Base-by-base conservation (phyloP, 2,329 filamentous ascomycete genomes). In the Talaromyces sp. region DNA sequence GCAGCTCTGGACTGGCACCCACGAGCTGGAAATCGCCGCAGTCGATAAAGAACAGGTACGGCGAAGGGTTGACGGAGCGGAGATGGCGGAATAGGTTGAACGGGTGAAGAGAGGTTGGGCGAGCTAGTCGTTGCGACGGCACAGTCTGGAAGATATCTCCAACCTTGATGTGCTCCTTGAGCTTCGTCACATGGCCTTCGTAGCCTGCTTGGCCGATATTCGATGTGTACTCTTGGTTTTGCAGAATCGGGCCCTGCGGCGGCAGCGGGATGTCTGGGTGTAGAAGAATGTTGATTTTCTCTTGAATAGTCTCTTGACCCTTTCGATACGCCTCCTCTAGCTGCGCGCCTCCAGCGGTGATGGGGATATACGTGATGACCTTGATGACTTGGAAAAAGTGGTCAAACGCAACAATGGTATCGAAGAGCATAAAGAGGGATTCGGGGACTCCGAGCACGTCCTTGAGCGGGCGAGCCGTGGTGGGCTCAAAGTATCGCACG, bases 91-190 rank as follows among this genome's bases (percentile, higher is more conserved):
- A 99, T 70, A 99, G 91, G 81, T 98, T 99, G 83, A 98, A 99
- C 0, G 95, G 93, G 75, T 99, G 95, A 51, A 99, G 82, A 60
- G 86, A 87, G 2, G 95, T 99, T 15, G 93, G 93, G 30, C 93
- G 86, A 8, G 93, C 88, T 72, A 98, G 91, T 58, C 95, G 87
- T 78, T 99, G 95, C 49, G 92, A 97, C 1, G 95, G 95, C 17
- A 99, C 95, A 0, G 92, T 92, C 76, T 99, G 95, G 78, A 99
- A 98, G 73, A 99, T 98, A 80, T 98, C 92, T 68, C 95, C 95
- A 65, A 85, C 84, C 69, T 86, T 84, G 69, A 99, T 98, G 81
- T 98, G 93, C 77, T 92, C 83, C 81, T 98, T 98, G 63, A 99
- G 82, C 54, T 79, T 82, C 27, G 85, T 88, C 60, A 99, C 95